phyloP scores from a whole-genome alignment of 2,329 filamentous ascomycete genomes.

The Triangularia setosa region DNA sequence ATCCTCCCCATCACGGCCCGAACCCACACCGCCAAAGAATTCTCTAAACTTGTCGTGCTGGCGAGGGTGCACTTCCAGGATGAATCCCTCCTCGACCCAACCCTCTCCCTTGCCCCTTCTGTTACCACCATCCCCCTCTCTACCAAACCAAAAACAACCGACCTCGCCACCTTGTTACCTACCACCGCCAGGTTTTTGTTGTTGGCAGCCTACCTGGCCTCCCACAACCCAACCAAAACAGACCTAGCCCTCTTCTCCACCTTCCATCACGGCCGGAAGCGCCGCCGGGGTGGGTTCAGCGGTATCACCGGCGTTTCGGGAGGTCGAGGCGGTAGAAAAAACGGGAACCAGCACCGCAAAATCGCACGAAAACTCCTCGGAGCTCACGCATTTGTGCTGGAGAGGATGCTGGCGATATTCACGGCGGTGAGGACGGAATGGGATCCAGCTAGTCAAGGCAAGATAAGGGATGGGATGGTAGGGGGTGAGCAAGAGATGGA shows the following conservation, averaged over 20 bases:
- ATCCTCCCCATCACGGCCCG: slow-evolving; percentile 71
- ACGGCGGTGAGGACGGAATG: slow-evolving; percentile 60
- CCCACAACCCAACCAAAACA: slow-evolving; percentile 71
- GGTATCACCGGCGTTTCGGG: slow-evolving; percentile 25
- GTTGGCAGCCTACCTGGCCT: slow-evolving; percentile 74
- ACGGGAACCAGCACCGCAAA: slow-evolving; percentile 57
- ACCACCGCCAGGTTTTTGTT: slow-evolving; percentile 71
- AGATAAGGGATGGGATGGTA: neutral
- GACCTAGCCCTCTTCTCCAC: slow-evolving; percentile 75
- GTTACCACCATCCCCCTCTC: slow-evolving; percentile 5
- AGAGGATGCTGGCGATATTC: slow-evolving; percentile 75
- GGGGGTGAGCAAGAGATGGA: slow-evolving; percentile 30
- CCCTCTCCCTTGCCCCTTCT: slow-evolving; percentile 43
- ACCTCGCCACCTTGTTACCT: slow-evolving; percentile 58
- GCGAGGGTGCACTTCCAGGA: slow-evolving; percentile 68
- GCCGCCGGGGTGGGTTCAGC: slow-evolving; percentile 47
- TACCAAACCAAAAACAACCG: slow-evolving; percentile 27
- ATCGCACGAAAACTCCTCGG: slow-evolving; percentile 74
- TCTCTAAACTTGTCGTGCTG: slow-evolving; percentile 74
- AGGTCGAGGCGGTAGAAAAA: slow-evolving; percentile 7
- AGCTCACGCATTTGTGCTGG: slow-evolving; percentile 71
- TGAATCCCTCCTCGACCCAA: slow-evolving; percentile 64
- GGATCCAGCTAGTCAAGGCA: slow-evolving; percentile 29
- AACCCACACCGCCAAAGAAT: slow-evolving; percentile 73
- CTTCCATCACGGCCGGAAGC: slow-evolving; percentile 51